Conservation (phyloP, 495 filamentous ascomycete genomes). For the Collariella sp. region DNA sequence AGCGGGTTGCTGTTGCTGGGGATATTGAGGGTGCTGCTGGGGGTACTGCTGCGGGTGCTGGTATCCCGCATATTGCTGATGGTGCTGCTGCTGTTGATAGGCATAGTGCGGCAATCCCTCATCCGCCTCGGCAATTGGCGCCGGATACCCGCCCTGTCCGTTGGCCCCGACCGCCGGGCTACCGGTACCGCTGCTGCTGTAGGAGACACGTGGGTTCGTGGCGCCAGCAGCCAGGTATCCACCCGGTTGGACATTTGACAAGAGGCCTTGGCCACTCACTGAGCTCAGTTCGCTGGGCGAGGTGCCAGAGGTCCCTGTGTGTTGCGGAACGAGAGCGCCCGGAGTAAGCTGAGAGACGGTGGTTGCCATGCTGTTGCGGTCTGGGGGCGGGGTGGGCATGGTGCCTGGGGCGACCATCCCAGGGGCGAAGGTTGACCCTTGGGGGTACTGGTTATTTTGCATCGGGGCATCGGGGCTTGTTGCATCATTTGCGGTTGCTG, state of each 20-base stretch:
- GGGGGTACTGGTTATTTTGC: slow-evolving; percentile 3
- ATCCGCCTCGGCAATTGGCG: slow-evolving; percentile 13
- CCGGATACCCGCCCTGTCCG: slow-evolving; percentile 1
- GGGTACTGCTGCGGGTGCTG: not conserved
- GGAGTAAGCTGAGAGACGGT: not conserved
- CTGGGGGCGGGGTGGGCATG: not conserved
- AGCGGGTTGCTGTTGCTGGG: not conserved
- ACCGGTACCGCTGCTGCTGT: not conserved
- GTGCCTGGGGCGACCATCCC: not conserved
- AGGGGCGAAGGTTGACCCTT: not conserved
- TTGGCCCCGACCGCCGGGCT: not conserved
- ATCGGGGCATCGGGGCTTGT: not conserved
- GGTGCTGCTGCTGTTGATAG: not conserved
- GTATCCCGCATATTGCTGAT: slow-evolving; percentile 1
- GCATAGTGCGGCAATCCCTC: slow-evolving; percentile 4
- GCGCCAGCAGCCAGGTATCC: not conserved
- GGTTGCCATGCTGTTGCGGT: not conserved
- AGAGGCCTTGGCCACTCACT: not conserved
- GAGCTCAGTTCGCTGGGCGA: slow-evolving; percentile 15
- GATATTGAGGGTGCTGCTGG: not conserved
- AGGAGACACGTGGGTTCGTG: not conserved
- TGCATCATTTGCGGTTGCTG: not conserved
- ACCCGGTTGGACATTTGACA: not conserved
- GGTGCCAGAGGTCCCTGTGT: slow-evolving; percentile 14
- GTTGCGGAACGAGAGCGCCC: slow-evolving; percentile 4